A percentile compares a stretch with the other conserved stretches of the same genome.
Conservation (phyloP, 1,284 basidiomycete genomes). For the Moesziomyces parantarcticus region DNA sequence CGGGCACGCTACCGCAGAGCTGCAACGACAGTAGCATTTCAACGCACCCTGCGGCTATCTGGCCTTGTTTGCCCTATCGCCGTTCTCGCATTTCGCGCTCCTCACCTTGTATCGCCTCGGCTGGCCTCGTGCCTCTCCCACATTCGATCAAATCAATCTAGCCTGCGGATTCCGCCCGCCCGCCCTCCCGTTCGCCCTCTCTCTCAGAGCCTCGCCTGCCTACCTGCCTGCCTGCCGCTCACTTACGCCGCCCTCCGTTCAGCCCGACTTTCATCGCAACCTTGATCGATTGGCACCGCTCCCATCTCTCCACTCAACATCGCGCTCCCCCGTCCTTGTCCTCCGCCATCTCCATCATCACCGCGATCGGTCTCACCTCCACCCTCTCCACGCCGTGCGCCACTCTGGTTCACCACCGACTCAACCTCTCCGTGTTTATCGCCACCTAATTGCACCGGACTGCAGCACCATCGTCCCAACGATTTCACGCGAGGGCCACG, state of each 20-base stretch:
- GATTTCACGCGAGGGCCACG: too few species aligned
- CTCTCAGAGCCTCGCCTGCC: slow-evolving; percentile 1
- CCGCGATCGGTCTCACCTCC: neutral
- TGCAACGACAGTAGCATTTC: neutral
- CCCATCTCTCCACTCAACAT: slow-evolving; percentile 29
- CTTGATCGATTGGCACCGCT: slow-evolving; percentile 15
- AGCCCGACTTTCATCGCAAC: slow-evolving; percentile 16
- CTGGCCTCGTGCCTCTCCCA: too few species aligned
- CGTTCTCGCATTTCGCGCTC: too few species aligned
- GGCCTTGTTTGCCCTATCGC: too few species aligned
- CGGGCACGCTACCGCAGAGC: neutral
- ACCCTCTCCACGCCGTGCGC: too few species aligned
- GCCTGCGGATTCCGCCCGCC: too few species aligned
- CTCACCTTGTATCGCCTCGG: too few species aligned
- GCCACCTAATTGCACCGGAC: too few species aligned
- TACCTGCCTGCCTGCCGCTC: slow-evolving; percentile 5
- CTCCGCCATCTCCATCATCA: slow-evolving; percentile 3
- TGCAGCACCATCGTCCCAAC: too few species aligned
- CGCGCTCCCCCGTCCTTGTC: slow-evolving; percentile 4
- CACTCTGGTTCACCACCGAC: too few species aligned
- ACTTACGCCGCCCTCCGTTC: slow-evolving; percentile 4
- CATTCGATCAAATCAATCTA: too few species aligned
- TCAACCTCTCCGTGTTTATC: too few species aligned
- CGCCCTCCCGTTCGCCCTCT: neutral
- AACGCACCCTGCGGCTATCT: slow-evolving; percentile 1